Conservation (phyloP, 1,284 basidiomycete species). For the Cryptococcus sp. region DNA sequence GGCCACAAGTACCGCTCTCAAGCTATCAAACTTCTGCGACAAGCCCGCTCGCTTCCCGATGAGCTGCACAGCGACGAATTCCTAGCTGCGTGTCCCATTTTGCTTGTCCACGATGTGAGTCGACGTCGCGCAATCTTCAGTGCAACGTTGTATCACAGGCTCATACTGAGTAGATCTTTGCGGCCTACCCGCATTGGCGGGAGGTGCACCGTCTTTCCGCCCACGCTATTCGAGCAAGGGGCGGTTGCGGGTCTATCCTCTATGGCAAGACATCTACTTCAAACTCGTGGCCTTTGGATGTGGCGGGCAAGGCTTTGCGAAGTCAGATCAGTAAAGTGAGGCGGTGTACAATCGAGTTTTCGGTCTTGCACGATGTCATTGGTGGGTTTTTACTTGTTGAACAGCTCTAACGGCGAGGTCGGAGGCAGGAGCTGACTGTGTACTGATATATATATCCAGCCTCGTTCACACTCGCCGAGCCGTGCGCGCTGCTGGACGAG, state of each 20-base stretch:
- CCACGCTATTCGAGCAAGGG: slow-evolving; percentile 29
- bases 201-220: slow-evolving; percentile 35
- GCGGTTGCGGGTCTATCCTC: slow-evolving; percentile 33
- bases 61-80: slow-evolving; percentile 39
- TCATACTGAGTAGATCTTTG: slow-evolving; percentile 28
- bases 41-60: slow-evolving; percentile 21
- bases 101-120: slow-evolving; percentile 36
- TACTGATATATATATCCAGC: slow-evolving; percentile 7
- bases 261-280: slow-evolving; percentile 20
- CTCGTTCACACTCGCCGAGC: slow-evolving; percentile 19
- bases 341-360: slow-evolving; percentile 35
- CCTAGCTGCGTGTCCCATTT: slow-evolving; percentile 30
- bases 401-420: background rate
- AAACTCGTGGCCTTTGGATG: background rate
- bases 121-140: background rate
- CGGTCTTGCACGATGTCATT: slow-evolving; percentile 33
- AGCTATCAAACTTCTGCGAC: slow-evolving; percentile 30
- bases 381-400: slow-evolving; percentile 17
- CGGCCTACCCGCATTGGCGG: slow-evolving; percentile 34
- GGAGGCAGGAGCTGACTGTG: background rate
- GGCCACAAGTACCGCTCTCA: slow-evolving; percentile 29
- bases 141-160: background rate
- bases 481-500: slow-evolving; percentile 20
- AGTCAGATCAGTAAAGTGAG: background rate
- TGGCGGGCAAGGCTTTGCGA: slow-evolving; percentile 5